phyloP scores from a whole-genome alignment of 805 yeast species.

The Maudiozyma serrabonitensis region DNA sequence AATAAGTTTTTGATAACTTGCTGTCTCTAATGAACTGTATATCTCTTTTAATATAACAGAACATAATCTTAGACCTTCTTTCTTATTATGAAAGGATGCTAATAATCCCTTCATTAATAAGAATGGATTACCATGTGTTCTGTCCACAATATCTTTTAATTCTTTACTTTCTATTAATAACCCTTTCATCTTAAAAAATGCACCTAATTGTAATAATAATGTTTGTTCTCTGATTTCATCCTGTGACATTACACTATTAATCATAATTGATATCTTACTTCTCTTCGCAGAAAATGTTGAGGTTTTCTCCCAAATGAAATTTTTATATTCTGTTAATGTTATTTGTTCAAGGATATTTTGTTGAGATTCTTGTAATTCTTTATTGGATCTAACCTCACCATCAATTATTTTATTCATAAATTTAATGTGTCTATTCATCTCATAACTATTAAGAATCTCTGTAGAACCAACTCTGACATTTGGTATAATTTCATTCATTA shows the following conservation, averaged over 20 bases:
- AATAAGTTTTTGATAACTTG: slow-evolving; percentile 6
- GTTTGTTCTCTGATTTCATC: slow-evolving; percentile 31
- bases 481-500: slow-evolving; percentile 28
- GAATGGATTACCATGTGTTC: slow-evolving; percentile 32
- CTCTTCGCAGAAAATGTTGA: slow-evolving; percentile 31
- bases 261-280: slow-evolving; percentile 36
- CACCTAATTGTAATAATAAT: slow-evolving; percentile 34
- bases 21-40: slow-evolving; percentile 16
- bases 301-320: slow-evolving; percentile 30
- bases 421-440: slow-evolving; percentile 36
- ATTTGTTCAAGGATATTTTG: slow-evolving; percentile 24
- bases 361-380: slow-evolving; percentile 30
- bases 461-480: slow-evolving; percentile 30
- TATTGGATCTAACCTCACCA: slow-evolving; percentile 32
- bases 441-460: slow-evolving; percentile 11
- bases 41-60: slow-evolving; percentile 30
- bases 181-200: slow-evolving; percentile 39
- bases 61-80: slow-evolving; percentile 32
- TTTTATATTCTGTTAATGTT: slow-evolving; percentile 26
- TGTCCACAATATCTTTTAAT: slow-evolving; percentile 31
- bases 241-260: slow-evolving; percentile 30
- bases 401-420: slow-evolving; percentile 42
- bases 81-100: slow-evolving; percentile 34
- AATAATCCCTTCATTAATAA: slow-evolving; percentile 30
- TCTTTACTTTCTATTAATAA: slow-evolving; percentile 35